A percentile compares a stretch with the other conserved stretches of the same genome.
phyloP scores from a whole-genome alignment of 257 asterid species.

The Haberlea rhodopensis region DNA sequence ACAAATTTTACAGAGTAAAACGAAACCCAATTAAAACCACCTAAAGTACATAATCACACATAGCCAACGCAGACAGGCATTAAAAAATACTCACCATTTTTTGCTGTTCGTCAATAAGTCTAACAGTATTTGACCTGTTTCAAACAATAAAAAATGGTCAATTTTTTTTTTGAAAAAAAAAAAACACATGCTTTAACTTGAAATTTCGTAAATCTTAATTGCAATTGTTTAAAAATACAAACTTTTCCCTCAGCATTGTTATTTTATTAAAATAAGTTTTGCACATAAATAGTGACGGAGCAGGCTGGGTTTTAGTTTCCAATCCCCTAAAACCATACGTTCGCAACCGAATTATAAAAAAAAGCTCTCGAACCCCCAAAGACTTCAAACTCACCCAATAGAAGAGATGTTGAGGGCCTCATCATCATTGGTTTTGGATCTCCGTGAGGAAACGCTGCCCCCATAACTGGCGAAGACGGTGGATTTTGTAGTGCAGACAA shows the following conservation, averaged over 20 bases:
- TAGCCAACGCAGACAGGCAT: background rate
- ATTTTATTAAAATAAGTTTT: no score
- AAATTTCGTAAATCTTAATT: no score
- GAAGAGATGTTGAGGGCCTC: slow-evolving; percentile 67
- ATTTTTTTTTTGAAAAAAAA: no score
- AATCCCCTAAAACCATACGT: no score
- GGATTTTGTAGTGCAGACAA: slow-evolving; percentile 23
- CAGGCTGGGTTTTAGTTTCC: no score
- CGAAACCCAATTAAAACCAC: no score
- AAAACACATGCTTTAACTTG: background rate
- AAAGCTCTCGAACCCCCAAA: slow-evolving; percentile 1
- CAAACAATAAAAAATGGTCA: slow-evolving; percentile 24
- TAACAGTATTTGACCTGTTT: slow-evolving; percentile 76
- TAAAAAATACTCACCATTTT: slow-evolving; percentile 62
- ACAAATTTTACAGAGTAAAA: slow-evolving; percentile 29
- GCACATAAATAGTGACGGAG: background rate
- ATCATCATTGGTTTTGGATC: slow-evolving; percentile 48
- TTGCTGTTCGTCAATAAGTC: slow-evolving; percentile 87
- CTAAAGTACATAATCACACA: background rate
- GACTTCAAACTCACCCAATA: slow-evolving; percentile 43
- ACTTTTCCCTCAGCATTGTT: background rate
- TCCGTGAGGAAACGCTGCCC: slow-evolving; percentile 45
- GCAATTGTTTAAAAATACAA: background rate
- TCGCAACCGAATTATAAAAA: no score
- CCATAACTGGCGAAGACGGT: slow-evolving; percentile 64